phyloP scores from a whole-genome alignment of 495 filamentous ascomycete genomes.

The Lasiosphaeriaceae sp. region DNA sequence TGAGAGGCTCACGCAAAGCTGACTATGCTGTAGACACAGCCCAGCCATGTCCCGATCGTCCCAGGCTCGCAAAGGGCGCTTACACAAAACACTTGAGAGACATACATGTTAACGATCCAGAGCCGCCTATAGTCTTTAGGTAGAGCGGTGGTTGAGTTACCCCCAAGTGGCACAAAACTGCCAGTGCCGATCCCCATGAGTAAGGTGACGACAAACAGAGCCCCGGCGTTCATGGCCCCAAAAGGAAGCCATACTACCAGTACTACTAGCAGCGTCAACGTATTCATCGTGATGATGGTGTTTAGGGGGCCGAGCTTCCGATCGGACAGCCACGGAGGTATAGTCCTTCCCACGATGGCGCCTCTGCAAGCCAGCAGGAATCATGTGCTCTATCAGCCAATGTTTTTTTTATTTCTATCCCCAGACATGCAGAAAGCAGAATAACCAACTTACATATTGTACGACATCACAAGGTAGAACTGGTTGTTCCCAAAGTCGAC shows the following conservation, averaged over 20 bases:
- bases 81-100: slow-evolving; percentile 23
- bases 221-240: slow-evolving; percentile 13
- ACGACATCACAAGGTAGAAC: slow-evolving; percentile 30
- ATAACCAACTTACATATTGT: slow-evolving; percentile 25
- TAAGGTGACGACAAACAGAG: slow-evolving; percentile 20
- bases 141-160: slow-evolving; percentile 12
- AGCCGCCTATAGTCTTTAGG: not conserved
- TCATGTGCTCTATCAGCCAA: not conserved
- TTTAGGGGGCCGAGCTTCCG: slow-evolving; percentile 25
- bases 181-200: slow-evolving; percentile 29
- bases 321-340: slow-evolving; percentile 25
- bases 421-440: not conserved
- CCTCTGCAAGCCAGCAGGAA: slow-evolving; percentile 13
- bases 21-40: slow-evolving; percentile 22
- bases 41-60: slow-evolving; percentile 24
- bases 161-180: slow-evolving; percentile 26
- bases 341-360: slow-evolving; percentile 22
- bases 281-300: slow-evolving; percentile 22
- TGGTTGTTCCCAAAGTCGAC: slow-evolving; percentile 20
- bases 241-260: slow-evolving; percentile 23
- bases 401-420: not conserved
- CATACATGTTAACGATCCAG: no score
- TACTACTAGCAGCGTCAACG: slow-evolving; percentile 20
- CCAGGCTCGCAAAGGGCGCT: slow-evolving; percentile 19
- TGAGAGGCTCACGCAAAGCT: slow-evolving; percentile 23